Evolutionary conservation across 129 eudicot genomes (phyloP), one percentile per base, ranked within the genome.

Genomic region (Helianthus tuberosus): DNA sequence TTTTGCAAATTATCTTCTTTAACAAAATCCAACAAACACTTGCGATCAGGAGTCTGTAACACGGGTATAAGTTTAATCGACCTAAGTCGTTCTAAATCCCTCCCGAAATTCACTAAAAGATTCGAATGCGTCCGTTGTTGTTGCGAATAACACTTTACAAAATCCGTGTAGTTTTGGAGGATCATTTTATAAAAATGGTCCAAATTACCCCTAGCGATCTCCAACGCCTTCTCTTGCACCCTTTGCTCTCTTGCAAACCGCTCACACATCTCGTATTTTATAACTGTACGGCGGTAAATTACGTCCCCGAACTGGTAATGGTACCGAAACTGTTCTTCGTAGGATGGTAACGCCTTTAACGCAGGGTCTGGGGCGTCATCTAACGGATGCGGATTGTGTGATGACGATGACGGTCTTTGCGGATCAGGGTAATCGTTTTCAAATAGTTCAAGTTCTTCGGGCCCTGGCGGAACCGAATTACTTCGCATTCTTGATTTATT

Each of bases 331-430:
- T 86, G 89, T 43, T 88, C 76, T 77, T 94, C 98, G 53, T 94
- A 94, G 12, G 93, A 88, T 43, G 98, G 96, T 62, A 94, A 76
- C 8, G 93, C 98, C 66, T 91, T 94, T 13, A 94, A 74, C 25
- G 98, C 98, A 6, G 98, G 98, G 65, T 94, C 98, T 3, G 89
- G 49, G 11, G 96, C 91, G 79, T 88, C 89, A 83, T 94, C 98
- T 70, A 94, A 64, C 0, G 97, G 96, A 71, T 90, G 98, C 1
- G 93, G 84, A 20, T 88, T 73, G 35, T 73, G 81, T 63, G 95
- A 77, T 0, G 92, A 71, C 3, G 75, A 72, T 6, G 76, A 60
- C 16, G 81, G 81, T 5, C 49, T 36, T 14, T 83, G 89, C 50
- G 86, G 73, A 20, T 83, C 84, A 0, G 87, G 96, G 35, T 90